phyloP scores from a whole-genome alignment of 495 filamentous ascomycete genomes.

The Trichoderma reesei region DNA sequence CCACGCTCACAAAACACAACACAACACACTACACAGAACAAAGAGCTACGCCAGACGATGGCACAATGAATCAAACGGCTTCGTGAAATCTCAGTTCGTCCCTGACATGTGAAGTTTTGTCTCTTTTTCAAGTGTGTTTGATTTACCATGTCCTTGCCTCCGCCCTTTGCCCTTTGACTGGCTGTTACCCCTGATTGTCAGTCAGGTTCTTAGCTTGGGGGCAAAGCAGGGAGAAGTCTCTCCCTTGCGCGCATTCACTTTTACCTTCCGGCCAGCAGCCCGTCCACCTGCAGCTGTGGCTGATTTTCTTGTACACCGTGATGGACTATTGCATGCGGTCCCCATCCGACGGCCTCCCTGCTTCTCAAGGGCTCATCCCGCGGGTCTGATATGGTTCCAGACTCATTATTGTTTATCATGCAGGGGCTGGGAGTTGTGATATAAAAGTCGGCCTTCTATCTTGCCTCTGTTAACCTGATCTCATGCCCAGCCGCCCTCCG shows the following conservation, averaged over 20 bases:
- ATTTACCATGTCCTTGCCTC: no score
- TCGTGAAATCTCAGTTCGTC: neutral
- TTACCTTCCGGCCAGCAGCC: neutral
- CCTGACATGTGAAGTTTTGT: neutral
- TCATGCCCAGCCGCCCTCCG: neutral
- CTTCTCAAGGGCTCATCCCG: neutral
- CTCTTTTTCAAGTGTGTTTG: neutral
- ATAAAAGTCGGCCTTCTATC: neutral
- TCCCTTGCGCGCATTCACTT: neutral
- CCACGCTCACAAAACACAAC: neutral
- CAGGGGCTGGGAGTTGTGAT: neutral
- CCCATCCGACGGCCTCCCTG: neutral
- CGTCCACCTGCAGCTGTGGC: neutral
- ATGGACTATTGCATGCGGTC: neutral
- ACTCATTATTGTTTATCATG: neutral
- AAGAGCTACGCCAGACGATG: neutral
- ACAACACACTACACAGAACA: neutral
- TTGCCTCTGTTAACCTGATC: no score
- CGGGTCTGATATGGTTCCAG: neutral
- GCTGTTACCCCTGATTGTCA: neutral
- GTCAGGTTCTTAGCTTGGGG: neutral
- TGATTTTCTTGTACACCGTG: neutral
- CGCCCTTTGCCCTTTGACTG: neutral
- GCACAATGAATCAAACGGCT: constrained; percentile 2
- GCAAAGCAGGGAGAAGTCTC: constrained; percentile 1